Percentiles rank a stretch among this genome's conserved stretches.
Evolutionary conservation across 2,329 filamentous ascomycete genomes (phyloP).

Genomic region (Xylariaceae sp.): DNA sequence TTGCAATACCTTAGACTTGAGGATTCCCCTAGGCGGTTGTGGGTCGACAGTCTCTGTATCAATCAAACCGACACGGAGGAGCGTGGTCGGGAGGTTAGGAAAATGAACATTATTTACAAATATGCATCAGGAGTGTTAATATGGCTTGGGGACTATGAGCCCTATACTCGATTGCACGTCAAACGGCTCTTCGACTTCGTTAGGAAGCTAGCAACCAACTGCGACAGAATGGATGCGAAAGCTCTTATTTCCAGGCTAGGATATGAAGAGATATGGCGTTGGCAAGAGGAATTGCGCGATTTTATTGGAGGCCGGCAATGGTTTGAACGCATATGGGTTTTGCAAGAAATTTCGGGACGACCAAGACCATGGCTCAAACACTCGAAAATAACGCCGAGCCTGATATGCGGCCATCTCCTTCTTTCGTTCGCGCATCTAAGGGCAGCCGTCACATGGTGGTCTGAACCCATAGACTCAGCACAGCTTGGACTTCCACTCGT

Average conservation of each 20-base stretch:
- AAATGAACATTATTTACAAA: constrained; percentile 22
- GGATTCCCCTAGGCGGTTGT: constrained; percentile 17
- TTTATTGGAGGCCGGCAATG: constrained; percentile 6
- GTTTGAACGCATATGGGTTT: not conserved
- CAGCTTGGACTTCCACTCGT: constrained; percentile 1
- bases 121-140: constrained; percentile 8
- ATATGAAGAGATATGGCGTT: constrained; percentile 14
- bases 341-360: not conserved
- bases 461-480: not conserved
- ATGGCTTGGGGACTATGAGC: constrained; percentile 16
- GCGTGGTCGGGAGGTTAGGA: constrained; percentile 14
- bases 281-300: constrained; percentile 10
- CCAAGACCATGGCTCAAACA: not conserved
- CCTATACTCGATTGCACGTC: constrained; percentile 9
- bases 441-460: not conserved
- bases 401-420: not conserved
- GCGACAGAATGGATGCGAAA: not conserved
- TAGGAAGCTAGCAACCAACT: constrained; percentile 2
- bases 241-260: constrained; percentile 1
- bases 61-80: constrained; percentile 18
- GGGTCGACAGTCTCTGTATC: constrained; percentile 27
- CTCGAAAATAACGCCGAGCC: not conserved
- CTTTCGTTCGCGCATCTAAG: not conserved
- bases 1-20: constrained; percentile 13
- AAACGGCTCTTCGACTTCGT: constrained; percentile 7